These are phyloP conservation scores for Capsella bursapastoris DNA, from an alignment of 345 rosid genomes.

Conservation along the genomic window DNA sequence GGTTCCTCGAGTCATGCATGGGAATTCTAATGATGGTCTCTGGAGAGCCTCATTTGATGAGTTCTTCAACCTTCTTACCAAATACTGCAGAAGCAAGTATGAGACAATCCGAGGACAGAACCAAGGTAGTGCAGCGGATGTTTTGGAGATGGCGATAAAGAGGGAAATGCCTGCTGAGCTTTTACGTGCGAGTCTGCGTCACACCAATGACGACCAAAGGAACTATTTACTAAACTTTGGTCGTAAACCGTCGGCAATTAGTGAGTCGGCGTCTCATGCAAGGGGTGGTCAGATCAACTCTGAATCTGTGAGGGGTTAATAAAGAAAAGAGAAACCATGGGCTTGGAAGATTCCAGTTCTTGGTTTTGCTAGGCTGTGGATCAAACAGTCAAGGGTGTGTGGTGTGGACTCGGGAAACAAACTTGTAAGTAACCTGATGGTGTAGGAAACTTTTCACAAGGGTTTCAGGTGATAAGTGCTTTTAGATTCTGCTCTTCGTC, in stretches of 20 bases:
- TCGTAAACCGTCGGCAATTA: conserved; percentile 58
- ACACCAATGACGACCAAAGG: conserved; percentile 81
- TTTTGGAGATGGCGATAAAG: conserved; percentile 68
- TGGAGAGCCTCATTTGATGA: conserved; percentile 98
- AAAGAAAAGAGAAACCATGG: conserved; percentile 3
- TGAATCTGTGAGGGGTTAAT: conserved; percentile 73
- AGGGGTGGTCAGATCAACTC: conserved; percentile 65
- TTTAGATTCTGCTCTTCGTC: conserved; percentile 33
- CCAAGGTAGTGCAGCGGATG: conserved; percentile 55
- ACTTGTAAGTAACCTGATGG: conserved; percentile 46
- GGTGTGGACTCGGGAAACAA: conserved; percentile 42
- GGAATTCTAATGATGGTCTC: conserved; percentile 63
- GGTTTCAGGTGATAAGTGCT: conserved; percentile 39
- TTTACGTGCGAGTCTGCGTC: conserved; percentile 89
- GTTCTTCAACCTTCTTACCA: conserved; percentile 89
- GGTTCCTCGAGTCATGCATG: conserved; percentile 55
- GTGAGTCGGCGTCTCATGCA: conserved; percentile 53
- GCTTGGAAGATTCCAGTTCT: conserved; percentile 15
- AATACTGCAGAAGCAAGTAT: conserved; percentile 89
- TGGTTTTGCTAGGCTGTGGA: conserved; percentile 1
- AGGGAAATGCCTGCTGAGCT: conserved; percentile 98
- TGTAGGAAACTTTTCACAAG: conserved; percentile 44
- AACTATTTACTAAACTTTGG: conserved; percentile 78
- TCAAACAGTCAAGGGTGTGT: conserved; percentile 27
- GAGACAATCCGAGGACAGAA: conserved; percentile 68